Base-by-base conservation (phyloP, 2,329 filamentous ascomycete genomes). In the Alternaria sp. region DNA sequence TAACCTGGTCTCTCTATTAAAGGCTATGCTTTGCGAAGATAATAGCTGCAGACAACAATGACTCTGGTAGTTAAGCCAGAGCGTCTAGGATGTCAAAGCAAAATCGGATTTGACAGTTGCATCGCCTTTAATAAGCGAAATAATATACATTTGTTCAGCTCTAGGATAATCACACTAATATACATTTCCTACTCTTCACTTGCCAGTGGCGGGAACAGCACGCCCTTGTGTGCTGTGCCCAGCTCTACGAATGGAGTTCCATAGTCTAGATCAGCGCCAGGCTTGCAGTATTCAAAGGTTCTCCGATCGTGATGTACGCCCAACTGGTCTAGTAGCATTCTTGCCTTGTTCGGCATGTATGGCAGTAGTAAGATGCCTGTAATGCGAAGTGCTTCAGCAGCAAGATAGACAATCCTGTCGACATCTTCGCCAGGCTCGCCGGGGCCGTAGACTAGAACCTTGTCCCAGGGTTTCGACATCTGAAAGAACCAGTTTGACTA, bases 351-450 rank as follows among this genome's bases (percentile, higher is more conserved):
- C 0, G 95, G 95, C 86, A 99, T 96, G 73, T 94, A 92, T 1
- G 95, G 93, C 77, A 97, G 94, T 44, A 99, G 81, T 47, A 98
- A 82, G 68, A 99, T 97, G 14, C 89, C 92, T 0, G 85, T 83
- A 24, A 97, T 87, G 38, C 95, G 90, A 47, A 97, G 76, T 5
- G 90, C 86, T 79, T 99, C 95, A 8, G 89, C 86, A 43, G 85
- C 83, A 43, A 90, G 84, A 76, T 87, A 97, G 28, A 99, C 83
- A 38, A 86, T 84, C 44, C 63, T 72, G 56, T 77, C 44, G 55
- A 73, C 70, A 65, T 76, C 73, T 44, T 74, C 71, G 26, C 75
- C 70, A 66, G 72, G 64, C 61, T 71, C 65, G 62, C 74, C 58
- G 38, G 70, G 61, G 43, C 63, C 63, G 58, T 69, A 73, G 8